Base-by-base conservation (phyloP, 768 basidiomycete genomes). In the Pisolithus microcarpus region DNA sequence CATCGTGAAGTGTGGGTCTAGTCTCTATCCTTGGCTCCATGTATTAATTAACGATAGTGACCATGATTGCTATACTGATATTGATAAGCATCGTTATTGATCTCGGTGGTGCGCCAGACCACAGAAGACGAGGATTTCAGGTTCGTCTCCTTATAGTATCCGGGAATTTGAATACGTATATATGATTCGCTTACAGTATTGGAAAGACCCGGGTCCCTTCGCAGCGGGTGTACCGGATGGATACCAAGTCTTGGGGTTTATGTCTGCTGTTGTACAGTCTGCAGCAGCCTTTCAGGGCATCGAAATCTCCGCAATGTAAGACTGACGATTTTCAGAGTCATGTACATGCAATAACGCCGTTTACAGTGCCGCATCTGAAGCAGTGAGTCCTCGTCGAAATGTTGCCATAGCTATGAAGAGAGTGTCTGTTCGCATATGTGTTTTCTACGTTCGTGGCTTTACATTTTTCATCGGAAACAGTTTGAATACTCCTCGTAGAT, bases 371-470 rank as follows among this genome's bases (percentile, higher is more conserved):
- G 87, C 86, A 8, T 84, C 83, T 0, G 89, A 91, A 65, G 87
- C 85, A 0, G 74, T 81, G 60, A 87, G 75, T 64, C 89, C 89
- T 2, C 80, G 86, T 30, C 79, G 82, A 23, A 88, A 87, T 59
- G 86, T 92, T 54, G 70, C 79, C 8, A 87, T 84, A 61, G 87
- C 88, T 23, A 78, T 87, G 28, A 73, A 76, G 21, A 73, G 84
- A 31, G 87, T 90, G 4, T 90, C 89, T 66, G 86, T 79, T 70
- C 82, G 91, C 55, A 89, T 94, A 58, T 56, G 84, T 9, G 56
- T 88, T 24, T 91, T 91, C 75, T 91, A 90, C 56, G 78, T 81
- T 51, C 76, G 61, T 28, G 23, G n/a, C 13, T 10, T 30, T 10
- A 7, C 5, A 11, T 34, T 34, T 52, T n/a, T 24, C 44, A 39